Percentiles rank a stretch among this genome's conserved stretches.
Evolutionary conservation across 2,329 filamentous ascomycete genomes (phyloP).

Genomic region (Aspergillus brasiliensis): DNA sequence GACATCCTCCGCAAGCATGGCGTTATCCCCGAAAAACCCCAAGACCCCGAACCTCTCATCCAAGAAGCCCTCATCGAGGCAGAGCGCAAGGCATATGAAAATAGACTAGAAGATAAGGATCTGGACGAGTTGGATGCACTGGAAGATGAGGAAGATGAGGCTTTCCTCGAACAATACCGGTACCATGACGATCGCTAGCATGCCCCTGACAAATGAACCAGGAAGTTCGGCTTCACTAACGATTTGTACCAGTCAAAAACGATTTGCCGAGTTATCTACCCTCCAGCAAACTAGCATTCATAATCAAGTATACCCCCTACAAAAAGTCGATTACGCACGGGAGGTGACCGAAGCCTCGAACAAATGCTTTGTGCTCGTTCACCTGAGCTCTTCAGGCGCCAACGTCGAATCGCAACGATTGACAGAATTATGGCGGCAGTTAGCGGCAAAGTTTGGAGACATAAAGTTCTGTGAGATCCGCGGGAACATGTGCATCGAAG

Average conservation of each 20-base stretch:
- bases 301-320: slow-evolving; percentile 88
- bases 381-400: slow-evolving; percentile 75
- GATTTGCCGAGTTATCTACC: slow-evolving; percentile 76
- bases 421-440: slow-evolving; percentile 80
- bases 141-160: slow-evolving; percentile 94
- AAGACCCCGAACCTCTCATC: slow-evolving; percentile 92
- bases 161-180: slow-evolving; percentile 84
- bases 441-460: slow-evolving; percentile 84
- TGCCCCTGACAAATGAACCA: background rate
- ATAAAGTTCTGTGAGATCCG: slow-evolving; percentile 97
- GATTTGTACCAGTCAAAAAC: slow-evolving; percentile 62
- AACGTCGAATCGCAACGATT: slow-evolving; percentile 85
- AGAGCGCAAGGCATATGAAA: slow-evolving; percentile 81
- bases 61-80: slow-evolving; percentile 90
- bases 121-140: slow-evolving; percentile 90
- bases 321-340: slow-evolving; percentile 88
- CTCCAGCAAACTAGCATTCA: slow-evolving; percentile 77
- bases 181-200: slow-evolving; percentile 26
- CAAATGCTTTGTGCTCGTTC: slow-evolving; percentile 69
- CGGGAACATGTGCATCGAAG: slow-evolving; percentile 90
- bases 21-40: slow-evolving; percentile 95
- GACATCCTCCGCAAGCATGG: slow-evolving; percentile 97
- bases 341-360: slow-evolving; percentile 91
- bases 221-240: background rate
- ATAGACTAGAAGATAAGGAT: slow-evolving; percentile 89